These are phyloP conservation scores for Clitopilus hobsonii DNA, from an alignment of 768 basidiomycete genomes.

Conservation along the genomic window DNA sequence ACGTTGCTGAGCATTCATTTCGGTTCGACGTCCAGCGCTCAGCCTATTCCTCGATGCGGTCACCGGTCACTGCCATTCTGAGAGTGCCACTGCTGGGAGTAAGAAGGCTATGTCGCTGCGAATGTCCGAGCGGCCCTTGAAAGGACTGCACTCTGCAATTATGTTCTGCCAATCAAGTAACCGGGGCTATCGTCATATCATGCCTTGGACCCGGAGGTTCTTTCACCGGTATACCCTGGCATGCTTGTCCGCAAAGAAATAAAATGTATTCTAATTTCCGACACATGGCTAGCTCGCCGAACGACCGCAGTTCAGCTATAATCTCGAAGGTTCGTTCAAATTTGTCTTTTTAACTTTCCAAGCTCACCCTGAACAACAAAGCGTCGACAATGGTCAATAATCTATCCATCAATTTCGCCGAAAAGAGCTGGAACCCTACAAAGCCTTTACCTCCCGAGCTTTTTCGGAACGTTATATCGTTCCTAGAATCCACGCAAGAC, in stretches of 20 bases:
- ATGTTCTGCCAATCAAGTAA: neutral
- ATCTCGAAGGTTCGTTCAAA: neutral
- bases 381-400: neutral
- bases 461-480: slow-evolving; percentile 12
- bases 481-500: slow-evolving; percentile 10
- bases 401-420: neutral
- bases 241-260: neutral
- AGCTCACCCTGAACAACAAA: neutral
- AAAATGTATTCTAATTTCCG: neutral
- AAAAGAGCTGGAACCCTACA: neutral
- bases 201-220: neutral
- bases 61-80: neutral
- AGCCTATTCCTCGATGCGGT: no score
- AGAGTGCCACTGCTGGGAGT: neutral
- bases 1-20: no score
- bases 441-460: slow-evolving; percentile 7
- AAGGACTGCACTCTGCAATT: neutral
- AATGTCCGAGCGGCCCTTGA: neutral
- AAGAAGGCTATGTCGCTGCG: neutral
- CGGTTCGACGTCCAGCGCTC: no score
- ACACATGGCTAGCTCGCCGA: neutral
- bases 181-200: slow-evolving; percentile 1
- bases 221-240: neutral
- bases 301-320: neutral
- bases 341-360: neutral